Evolutionary conservation across 176 grass and related monocot species (phyloP).

Genomic region (Ensete ventricosum): DNA sequence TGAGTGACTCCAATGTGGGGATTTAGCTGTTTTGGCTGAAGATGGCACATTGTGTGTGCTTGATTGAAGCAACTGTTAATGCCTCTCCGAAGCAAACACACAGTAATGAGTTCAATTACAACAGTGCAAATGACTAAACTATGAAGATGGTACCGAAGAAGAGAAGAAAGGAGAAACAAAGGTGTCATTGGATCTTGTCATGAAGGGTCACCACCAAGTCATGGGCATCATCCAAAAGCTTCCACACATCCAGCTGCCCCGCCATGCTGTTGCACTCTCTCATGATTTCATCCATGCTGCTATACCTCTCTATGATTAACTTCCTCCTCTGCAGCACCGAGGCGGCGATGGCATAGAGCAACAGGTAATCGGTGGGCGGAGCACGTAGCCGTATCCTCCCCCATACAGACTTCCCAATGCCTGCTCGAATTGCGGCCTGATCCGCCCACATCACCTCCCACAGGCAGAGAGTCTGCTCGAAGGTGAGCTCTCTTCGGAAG

Average conservation of each 20-base stretch:
- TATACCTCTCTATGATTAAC: slow-evolving; percentile 87
- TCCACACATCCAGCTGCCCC: slow-evolving; percentile 87
- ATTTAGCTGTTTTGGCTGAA: not conserved
- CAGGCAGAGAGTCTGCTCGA: slow-evolving; percentile 79
- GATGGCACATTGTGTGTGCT: not conserved
- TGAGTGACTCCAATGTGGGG: not conserved
- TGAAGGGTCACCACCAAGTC: slow-evolving; percentile 68
- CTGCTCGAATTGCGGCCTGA: slow-evolving; percentile 66
- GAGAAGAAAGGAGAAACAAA: not conserved
- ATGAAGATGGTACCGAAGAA: not conserved
- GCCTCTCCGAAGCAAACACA: not conserved
- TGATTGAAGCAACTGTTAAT: not conserved
- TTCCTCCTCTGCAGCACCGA: slow-evolving; percentile 85
- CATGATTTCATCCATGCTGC: slow-evolving; percentile 90
- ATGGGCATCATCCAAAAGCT: slow-evolving; percentile 85
- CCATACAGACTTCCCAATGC: slow-evolving; percentile 55
- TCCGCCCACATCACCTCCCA: slow-evolving; percentile 99
- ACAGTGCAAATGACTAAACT: not conserved
- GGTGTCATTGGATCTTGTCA: slow-evolving; percentile 44
- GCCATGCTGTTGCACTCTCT: slow-evolving; percentile 95
- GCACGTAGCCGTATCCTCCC: slow-evolving; percentile 52
- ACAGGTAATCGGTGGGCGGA: slow-evolving; percentile 79
- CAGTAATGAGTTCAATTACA: not conserved
- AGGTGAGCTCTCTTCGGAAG: slow-evolving; percentile 94
- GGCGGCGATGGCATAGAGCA: slow-evolving; percentile 90